Conservation (phyloP, 805 yeast genomes). For the Candida patagonica region DNA sequence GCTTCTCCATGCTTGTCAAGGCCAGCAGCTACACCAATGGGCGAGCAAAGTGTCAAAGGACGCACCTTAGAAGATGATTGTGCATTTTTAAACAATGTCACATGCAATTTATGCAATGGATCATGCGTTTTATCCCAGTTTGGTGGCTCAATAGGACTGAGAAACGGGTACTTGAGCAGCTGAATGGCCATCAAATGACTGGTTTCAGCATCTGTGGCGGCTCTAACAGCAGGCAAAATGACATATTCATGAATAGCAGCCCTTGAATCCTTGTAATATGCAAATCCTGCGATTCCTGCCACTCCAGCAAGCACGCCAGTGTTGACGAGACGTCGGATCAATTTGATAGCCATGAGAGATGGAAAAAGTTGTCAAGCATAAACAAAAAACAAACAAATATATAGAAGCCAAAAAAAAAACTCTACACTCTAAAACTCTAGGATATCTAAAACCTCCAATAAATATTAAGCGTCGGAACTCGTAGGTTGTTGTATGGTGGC, state of each 20-base stretch:
- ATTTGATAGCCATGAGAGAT: not conserved
- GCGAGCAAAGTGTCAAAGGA: conserved; percentile 45
- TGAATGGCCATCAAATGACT: conserved; percentile 74
- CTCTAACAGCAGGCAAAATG: conserved; percentile 66
- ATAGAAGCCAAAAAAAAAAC: too few species aligned
- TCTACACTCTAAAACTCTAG: not conserved
- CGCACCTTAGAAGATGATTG: conserved; percentile 20
- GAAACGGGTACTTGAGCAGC: conserved; percentile 41
- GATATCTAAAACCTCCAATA: not conserved
- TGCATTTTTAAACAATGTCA: conserved; percentile 21
- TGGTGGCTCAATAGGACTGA: conserved; percentile 23
- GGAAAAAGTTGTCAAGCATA: too few species aligned
- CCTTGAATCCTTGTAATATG: conserved; percentile 63
- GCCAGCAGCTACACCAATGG: conserved; percentile 93
- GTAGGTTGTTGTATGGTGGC: not conserved
- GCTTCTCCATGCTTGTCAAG: conserved; percentile 91
- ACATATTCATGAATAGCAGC: conserved; percentile 77
- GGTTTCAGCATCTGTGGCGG: conserved; percentile 68
- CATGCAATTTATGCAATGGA: conserved; percentile 22
- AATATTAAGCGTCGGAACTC: not conserved
- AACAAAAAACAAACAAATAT: too few species aligned
- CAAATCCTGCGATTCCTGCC: conserved; percentile 14
- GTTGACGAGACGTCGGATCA: conserved; percentile 1
- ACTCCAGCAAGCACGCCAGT: conserved; percentile 3
- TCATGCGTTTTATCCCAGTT: conserved; percentile 23